Conservation (phyloP, 2,329 filamentous ascomycete species). For the Aaosphaeria pasadenensis region DNA sequence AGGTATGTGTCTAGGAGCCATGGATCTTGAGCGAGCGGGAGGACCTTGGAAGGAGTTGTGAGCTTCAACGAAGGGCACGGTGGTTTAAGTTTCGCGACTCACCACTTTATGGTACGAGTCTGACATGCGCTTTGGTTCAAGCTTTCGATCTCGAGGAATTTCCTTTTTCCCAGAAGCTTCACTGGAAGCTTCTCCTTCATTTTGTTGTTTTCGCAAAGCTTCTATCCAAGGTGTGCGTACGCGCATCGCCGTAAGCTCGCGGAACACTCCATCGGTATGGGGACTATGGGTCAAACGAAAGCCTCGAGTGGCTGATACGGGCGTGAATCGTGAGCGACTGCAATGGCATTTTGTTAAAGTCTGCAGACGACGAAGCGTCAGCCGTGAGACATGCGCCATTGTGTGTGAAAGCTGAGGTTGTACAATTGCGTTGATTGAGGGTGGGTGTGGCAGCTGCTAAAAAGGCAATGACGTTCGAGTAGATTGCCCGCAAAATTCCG, state of each 20-base stretch:
- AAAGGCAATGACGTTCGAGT: no score
- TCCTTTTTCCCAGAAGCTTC: constrained; percentile 30
- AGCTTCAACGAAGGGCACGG: constrained; percentile 1
- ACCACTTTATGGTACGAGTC: constrained; percentile 60
- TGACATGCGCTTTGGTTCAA: constrained; percentile 66
- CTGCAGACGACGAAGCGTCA: constrained; percentile 16
- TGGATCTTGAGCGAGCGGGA: constrained; percentile 69
- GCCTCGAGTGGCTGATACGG: constrained; percentile 4
- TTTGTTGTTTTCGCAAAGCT: constrained; percentile 55
- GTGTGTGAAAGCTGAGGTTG: not conserved
- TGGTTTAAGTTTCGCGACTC: constrained; percentile 50
- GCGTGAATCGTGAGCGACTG: not conserved
- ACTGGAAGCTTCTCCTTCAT: constrained; percentile 26
- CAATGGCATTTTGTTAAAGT: constrained; percentile 5
- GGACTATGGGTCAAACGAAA: constrained; percentile 23
- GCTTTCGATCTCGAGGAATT: constrained; percentile 49
- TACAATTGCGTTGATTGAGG: no score
- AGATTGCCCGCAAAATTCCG: no score
- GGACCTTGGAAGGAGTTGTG: constrained; percentile 44
- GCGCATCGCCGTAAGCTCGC: constrained; percentile 45
- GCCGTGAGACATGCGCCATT: constrained; percentile 17
- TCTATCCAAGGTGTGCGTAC: constrained; percentile 68
- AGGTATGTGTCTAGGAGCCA: constrained; percentile 77
- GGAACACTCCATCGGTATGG: constrained; percentile 58
- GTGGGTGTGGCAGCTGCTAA: no score